Evolutionary conservation across 208 protist species (phyloP), one percentile per base, ranked within the genome.

Genomic region (Vickermania ingenoplastis): DNA sequence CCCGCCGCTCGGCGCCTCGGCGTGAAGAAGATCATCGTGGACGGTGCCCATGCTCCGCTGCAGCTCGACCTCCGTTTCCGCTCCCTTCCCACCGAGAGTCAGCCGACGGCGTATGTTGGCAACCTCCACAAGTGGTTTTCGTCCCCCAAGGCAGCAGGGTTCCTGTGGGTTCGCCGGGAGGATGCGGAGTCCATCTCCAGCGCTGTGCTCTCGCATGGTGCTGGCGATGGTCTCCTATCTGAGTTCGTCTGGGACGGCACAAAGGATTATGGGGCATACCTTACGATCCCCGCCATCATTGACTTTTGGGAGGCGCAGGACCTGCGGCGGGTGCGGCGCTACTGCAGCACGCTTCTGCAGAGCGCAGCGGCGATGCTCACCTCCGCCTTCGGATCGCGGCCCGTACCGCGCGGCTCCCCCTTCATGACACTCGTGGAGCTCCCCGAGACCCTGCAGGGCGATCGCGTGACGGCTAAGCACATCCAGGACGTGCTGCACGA

Each of bases 81-180:
- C 41, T 56, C 69, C 1, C 71, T 95, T 14, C 71, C 68, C 2
- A 28, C 50, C 1, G 66, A 79, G 59, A 67, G 63, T 27, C 75
- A 80, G 67, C 86, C 81, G 3, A 92, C 72, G 36, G 62, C 89
- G 2, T 95, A 88, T 71, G 75, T 90, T 14, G 86, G 81, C 3
- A 96, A 95, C 59, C 67, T 89, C 27, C 92, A 97, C 77, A 97
- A 97, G 69, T 97, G 92, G 89, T 83, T 93, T 55, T 92, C 76
- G 22, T 64, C 71, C 5, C 78, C 89, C 53, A 93, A 94, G 70
- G 83, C 89, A 3, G 79, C 66, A n/a, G 92, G 86, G 31, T 92
- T 91, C 63, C 79, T 96, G 67, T 94, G 83, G 81, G 79, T 91
- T 24, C 61, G 83, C 22, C 23, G 28, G 2, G 70, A 69, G 5